These are phyloP conservation scores for Phytophthora vignae DNA, from an alignment of 352 stramenopile genomes.

Conservation along the genomic window DNA sequence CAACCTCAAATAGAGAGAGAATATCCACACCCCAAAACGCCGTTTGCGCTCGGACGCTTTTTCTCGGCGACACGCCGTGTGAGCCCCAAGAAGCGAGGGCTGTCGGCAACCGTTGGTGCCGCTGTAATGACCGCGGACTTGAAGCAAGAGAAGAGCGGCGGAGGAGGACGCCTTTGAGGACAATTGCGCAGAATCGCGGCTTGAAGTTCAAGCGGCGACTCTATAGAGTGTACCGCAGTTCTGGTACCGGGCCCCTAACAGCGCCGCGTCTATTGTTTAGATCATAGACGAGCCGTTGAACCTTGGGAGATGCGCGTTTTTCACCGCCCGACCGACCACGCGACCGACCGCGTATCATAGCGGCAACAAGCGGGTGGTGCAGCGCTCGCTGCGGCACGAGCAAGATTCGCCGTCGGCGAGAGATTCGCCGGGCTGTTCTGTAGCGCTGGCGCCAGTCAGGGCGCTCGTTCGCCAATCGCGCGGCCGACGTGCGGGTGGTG, in stretches of 20 bases:
- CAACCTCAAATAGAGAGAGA: too few species aligned
- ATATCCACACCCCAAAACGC: too few species aligned
- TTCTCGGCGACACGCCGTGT: neutral
- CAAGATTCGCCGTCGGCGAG: neutral
- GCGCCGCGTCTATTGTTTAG: constrained; percentile 26
- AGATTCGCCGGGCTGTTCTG: neutral
- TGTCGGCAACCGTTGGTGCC: neutral
- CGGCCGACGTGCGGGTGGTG: too few species aligned
- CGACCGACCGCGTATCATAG: constrained; percentile 18
- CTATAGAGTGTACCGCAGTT: constrained; percentile 2
- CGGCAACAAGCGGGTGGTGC: neutral
- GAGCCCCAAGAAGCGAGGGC: neutral
- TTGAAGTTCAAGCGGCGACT: constrained; percentile 17
- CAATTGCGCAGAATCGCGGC: neutral
- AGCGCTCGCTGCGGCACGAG: neutral
- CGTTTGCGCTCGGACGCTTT: too few species aligned
- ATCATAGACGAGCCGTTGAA: constrained; percentile 22
- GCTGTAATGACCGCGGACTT: neutral
- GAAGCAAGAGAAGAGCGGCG: neutral
- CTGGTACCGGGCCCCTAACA: constrained; percentile 2
- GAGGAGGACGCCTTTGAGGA: constrained; percentile 1
- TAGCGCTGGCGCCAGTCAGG: too few species aligned
- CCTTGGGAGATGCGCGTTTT: constrained; percentile 31
- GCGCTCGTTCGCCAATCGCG: neutral
- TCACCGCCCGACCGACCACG: constrained; percentile 18